Conservation (phyloP, 805 yeast species). For the Schwanniomyces occidentalis region DNA sequence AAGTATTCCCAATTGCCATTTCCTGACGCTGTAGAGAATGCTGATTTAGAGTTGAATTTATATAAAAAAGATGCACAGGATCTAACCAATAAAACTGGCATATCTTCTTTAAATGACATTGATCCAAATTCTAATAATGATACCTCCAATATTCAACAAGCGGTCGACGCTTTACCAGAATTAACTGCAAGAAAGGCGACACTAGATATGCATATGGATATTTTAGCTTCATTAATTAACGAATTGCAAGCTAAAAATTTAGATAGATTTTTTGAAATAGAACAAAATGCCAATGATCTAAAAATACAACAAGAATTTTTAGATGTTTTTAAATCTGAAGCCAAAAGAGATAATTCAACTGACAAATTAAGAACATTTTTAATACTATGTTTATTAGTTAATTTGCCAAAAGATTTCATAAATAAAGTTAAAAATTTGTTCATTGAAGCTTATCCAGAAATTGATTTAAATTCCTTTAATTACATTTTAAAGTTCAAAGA, state of each 20-base stretch:
- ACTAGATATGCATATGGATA: slow-evolving; percentile 96
- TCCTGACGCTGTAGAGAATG: slow-evolving; percentile 98
- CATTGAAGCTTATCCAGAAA: slow-evolving; percentile 43
- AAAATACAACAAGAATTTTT: slow-evolving; percentile 59
- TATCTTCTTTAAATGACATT: slow-evolving; percentile 70
- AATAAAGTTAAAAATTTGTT: slow-evolving; percentile 66
- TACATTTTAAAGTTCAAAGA: slow-evolving; percentile 85
- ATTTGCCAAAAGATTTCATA: slow-evolving; percentile 32
- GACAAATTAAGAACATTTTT: slow-evolving; percentile 90
- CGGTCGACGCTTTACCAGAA: slow-evolving; percentile 90
- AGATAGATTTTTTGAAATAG: slow-evolving; percentile 92
- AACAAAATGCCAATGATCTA: slow-evolving; percentile 72
- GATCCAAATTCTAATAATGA: slow-evolving; percentile 55
- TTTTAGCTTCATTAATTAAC: slow-evolving; percentile 77
- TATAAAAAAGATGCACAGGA: slow-evolving; percentile 89
- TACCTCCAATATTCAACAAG: slow-evolving; percentile 73
- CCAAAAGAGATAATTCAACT: slow-evolving; percentile 58
- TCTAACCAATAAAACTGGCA: slow-evolving; percentile 74
- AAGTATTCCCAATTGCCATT: slow-evolving; percentile 84
- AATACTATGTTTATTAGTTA: slow-evolving; percentile 62
- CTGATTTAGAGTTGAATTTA: slow-evolving; percentile 75
- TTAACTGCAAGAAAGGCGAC: slow-evolving; percentile 83
- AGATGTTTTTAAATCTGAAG: slow-evolving; percentile 52
- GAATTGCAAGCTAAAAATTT: slow-evolving; percentile 84
- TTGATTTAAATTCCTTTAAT: slow-evolving; percentile 63